phyloP scores from a whole-genome alignment of 176 grass and related monocot species.

The Dactylis glomerata region DNA sequence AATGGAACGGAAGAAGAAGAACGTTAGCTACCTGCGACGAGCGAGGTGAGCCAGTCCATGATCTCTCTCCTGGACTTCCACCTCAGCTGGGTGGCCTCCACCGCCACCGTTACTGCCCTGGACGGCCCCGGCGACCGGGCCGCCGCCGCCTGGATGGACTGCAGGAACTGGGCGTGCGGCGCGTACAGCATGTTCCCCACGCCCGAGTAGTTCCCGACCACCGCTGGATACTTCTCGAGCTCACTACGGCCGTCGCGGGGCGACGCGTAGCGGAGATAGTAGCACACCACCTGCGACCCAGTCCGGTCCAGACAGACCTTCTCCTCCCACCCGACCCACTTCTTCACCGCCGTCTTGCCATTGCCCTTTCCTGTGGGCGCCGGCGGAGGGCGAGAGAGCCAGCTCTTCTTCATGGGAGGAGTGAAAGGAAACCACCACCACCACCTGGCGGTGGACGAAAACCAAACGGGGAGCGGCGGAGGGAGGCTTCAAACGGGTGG shows the following conservation, averaged over 20 bases:
- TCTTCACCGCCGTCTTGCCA: not conserved
- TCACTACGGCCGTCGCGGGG: not conserved
- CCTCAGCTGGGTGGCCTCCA: constrained; percentile 23
- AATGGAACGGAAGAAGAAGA: not conserved
- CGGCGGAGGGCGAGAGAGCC: not conserved
- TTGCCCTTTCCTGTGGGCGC: not conserved
- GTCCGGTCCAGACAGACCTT: constrained; percentile 29
- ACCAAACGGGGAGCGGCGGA: not conserved
- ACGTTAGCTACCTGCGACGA: constrained; percentile 45
- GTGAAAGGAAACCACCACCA: not conserved
- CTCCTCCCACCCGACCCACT: constrained; percentile 28
- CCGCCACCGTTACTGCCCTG: constrained; percentile 7
- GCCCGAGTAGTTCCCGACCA: constrained; percentile 51
- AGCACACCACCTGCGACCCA: constrained; percentile 45
- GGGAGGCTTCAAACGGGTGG: not conserved
- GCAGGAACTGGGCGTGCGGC: constrained; percentile 30
- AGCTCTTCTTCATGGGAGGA: not conserved
- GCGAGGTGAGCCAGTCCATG: constrained; percentile 62
- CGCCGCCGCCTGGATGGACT: constrained; percentile 11
- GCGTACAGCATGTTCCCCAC: constrained; percentile 55
- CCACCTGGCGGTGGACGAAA: not conserved
- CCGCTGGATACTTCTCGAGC: constrained; percentile 41
- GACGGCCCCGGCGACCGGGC: constrained; percentile 18
- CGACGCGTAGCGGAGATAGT: constrained; percentile 36
- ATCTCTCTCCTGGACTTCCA: constrained; percentile 57